A percentile compares a stretch with the other conserved stretches of the same genome.
Evolutionary conservation across 1,284 basidiomycete genomes (phyloP).

Genomic region (Leccinum pallidistipes): DNA sequence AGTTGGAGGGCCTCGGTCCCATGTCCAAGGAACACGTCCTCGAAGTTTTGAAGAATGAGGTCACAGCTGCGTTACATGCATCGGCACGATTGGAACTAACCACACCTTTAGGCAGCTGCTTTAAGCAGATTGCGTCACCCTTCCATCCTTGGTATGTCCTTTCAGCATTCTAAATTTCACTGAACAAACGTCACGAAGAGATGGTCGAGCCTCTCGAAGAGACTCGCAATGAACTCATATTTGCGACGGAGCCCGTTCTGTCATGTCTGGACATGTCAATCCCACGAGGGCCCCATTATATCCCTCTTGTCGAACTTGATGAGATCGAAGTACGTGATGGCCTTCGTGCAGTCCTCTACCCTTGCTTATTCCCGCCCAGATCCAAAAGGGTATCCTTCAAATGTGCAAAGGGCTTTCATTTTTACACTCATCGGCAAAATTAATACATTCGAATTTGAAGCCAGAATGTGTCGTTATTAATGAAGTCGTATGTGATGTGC

Average conservation of each 20-base stretch:
- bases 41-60: conserved; percentile 88
- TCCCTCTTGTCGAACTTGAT: conserved; percentile 71
- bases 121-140: conserved; percentile 89
- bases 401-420: conserved; percentile 93
- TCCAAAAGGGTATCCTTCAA: conserved; percentile 95
- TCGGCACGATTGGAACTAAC: conserved; percentile 5
- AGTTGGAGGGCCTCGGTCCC: conserved; percentile 68
- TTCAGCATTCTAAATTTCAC: background rate
- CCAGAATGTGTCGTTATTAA: conserved; percentile 89
- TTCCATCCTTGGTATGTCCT: conserved; percentile 75
- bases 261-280: conserved; percentile 79
- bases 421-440: conserved; percentile 86
- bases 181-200: conserved; percentile 49
- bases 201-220: conserved; percentile 99
- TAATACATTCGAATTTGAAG: conserved; percentile 91
- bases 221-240: conserved; percentile 83
- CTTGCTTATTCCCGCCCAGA: conserved; percentile 50
- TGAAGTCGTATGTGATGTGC: conserved; percentile 60
- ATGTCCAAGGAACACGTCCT: conserved; percentile 69
- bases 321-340: conserved; percentile 77
- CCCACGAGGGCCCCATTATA: conserved; percentile 56
- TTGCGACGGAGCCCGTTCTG: conserved; percentile 89
- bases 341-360: conserved; percentile 9
- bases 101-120: conserved; percentile 67
- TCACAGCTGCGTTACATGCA: conserved; percentile 36